Conservation (phyloP, 2,329 filamentous ascomycete species). For the Corinectria fuckeliana region DNA sequence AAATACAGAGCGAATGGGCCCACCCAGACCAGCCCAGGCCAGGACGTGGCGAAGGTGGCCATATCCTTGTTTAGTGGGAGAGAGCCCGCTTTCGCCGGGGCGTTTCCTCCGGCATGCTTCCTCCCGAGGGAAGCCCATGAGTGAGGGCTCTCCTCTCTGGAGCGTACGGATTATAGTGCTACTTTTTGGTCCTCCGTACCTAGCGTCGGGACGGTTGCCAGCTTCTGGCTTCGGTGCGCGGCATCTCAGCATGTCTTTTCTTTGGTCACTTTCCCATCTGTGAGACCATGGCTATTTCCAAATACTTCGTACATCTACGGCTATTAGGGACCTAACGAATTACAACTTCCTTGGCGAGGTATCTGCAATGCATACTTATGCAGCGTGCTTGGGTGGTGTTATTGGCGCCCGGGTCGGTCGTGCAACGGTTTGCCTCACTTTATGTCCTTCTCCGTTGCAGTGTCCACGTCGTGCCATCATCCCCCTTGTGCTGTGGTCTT, state of each 20-base stretch:
- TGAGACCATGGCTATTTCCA: conserved; percentile 4
- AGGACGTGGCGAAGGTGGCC: background rate
- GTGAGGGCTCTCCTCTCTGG: background rate
- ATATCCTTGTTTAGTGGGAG: conserved; percentile 1
- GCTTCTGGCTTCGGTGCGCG: background rate
- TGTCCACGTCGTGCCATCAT: conserved; percentile 12
- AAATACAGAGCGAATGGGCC: background rate
- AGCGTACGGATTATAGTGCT: background rate
- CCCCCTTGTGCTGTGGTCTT: background rate
- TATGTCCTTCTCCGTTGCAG: background rate
- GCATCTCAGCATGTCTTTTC: background rate
- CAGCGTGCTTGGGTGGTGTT: background rate
- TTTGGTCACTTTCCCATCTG: conserved; percentile 8
- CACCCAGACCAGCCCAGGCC: background rate
- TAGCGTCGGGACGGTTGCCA: background rate
- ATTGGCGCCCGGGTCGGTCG: background rate
- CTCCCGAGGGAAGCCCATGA: background rate
- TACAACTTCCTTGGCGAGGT: background rate
- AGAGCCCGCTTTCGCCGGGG: conserved; percentile 33
- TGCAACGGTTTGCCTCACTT: conserved; percentile 2
- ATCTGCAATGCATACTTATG: background rate
- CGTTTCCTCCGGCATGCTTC: conserved; percentile 22
- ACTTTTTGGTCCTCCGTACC: background rate
- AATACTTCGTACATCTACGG: background rate
- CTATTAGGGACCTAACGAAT: background rate